Evolutionary conservation across 305 asterid species (phyloP).

Genomic region (Fraxinus platypoda): DNA sequence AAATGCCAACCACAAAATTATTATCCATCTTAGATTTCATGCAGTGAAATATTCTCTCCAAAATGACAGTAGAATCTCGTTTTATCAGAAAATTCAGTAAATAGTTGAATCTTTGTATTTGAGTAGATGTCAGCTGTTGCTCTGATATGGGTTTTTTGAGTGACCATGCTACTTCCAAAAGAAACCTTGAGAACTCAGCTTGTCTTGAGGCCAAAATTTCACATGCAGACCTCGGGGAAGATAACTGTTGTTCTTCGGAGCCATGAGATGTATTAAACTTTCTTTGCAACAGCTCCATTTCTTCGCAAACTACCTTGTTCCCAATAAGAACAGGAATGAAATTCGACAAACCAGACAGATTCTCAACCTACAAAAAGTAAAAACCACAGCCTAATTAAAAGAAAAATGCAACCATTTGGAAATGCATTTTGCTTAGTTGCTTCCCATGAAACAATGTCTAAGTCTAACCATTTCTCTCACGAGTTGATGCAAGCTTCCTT

Average conservation of each 20-base stretch:
- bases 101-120: constrained; percentile 50
- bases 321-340: constrained; percentile 82
- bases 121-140: constrained; percentile 37
- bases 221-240: constrained; percentile 38
- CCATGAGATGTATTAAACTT: constrained; percentile 31
- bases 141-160: constrained; percentile 53
- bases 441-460: background rate
- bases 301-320: constrained; percentile 70
- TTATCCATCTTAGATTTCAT: constrained; percentile 33
- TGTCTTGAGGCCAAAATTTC: constrained; percentile 43
- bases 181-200: constrained; percentile 48
- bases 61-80: constrained; percentile 47
- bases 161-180: constrained; percentile 78
- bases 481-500: background rate
- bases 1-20: constrained; percentile 33
- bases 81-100: constrained; percentile 53
- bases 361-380: constrained; percentile 67
- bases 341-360: constrained; percentile 87
- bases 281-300: constrained; percentile 63
- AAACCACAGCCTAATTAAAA: constrained; percentile 3
- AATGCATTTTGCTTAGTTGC: background rate
- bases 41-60: constrained; percentile 47
- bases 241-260: constrained; percentile 33
- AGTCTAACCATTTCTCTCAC: background rate
- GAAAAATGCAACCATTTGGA: background rate